Conservation (phyloP, 108 stramenopile species). For the Pelagomonas calceolata region DNA sequence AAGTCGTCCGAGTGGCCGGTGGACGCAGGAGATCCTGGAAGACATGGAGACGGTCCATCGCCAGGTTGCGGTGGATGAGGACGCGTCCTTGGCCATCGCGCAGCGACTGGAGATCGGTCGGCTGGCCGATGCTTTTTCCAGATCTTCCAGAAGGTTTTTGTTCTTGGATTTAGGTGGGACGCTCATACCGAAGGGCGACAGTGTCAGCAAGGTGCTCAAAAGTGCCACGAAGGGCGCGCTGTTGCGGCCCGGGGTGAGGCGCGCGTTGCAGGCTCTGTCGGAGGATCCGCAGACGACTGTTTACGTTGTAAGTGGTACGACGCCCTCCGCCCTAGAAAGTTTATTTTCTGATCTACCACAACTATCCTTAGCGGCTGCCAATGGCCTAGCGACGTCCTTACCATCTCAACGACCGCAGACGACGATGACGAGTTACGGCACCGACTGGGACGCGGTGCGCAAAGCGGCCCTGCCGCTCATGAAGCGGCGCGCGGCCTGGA, state of each 20-base stretch:
- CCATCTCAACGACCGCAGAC: background rate
- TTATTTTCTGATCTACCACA: conserved; percentile 71
- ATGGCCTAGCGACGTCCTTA: conserved; percentile 72
- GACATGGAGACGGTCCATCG: conserved; percentile 52
- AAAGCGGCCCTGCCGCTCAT: conserved; percentile 73
- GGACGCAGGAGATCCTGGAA: conserved; percentile 85
- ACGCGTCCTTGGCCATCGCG: background rate
- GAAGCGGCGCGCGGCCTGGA: conserved; percentile 79
- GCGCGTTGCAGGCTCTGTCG: conserved; percentile 59
- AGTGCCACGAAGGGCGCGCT: conserved; percentile 67
- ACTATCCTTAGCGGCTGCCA: conserved; percentile 79
- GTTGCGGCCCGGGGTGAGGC: background rate
- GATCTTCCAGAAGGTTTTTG: conserved; percentile 68
- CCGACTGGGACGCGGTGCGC: conserved; percentile 80
- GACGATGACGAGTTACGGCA: conserved; percentile 68
- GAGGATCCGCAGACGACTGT: conserved; percentile 72
- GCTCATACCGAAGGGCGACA: conserved; percentile 81
- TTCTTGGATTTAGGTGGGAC: conserved; percentile 96
- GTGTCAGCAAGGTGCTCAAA: conserved; percentile 83
- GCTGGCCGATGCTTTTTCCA: conserved; percentile 56
- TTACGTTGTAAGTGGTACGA: conserved; percentile 79
- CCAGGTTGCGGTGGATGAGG: background rate
- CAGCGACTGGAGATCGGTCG: conserved; percentile 43
- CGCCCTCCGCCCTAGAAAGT: conserved; percentile 60
- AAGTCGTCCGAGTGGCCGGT: conserved; percentile 76